Conservation (phyloP, 2,329 filamentous ascomycete species). For the Aspergillus aculeatinus region DNA sequence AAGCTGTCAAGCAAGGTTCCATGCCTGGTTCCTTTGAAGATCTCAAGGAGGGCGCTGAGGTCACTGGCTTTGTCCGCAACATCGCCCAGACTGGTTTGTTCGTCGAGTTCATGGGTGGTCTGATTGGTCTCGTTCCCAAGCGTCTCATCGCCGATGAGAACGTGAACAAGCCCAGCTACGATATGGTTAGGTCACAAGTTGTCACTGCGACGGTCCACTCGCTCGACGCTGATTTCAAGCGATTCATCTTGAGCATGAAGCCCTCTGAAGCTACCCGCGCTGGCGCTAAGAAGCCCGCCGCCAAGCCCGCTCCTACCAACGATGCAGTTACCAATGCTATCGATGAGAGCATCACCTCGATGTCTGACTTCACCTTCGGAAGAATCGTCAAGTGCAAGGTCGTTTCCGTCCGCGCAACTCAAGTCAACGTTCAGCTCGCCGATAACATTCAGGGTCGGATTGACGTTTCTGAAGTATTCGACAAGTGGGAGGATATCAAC, state of each 20-base stretch:
- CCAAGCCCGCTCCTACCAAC: conserved; percentile 35
- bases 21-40: conserved; percentile 72
- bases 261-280: conserved; percentile 52
- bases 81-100: conserved; percentile 80
- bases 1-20: conserved; percentile 68
- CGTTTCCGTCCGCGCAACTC: conserved; percentile 82
- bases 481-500: conserved; percentile 80
- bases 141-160: conserved; percentile 71
- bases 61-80: conserved; percentile 80
- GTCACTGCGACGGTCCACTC: conserved; percentile 70
- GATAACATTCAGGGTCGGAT: conserved; percentile 90
- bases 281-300: conserved; percentile 34
- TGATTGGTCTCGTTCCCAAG: conserved; percentile 78
- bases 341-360: conserved; percentile 61
- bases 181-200: conserved; percentile 73
- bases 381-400: conserved; percentile 73
- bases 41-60: conserved; percentile 64
- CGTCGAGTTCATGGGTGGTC: conserved; percentile 77
- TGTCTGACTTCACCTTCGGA: conserved; percentile 74
- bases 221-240: conserved; percentile 66
- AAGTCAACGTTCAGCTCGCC: conserved; percentile 85
- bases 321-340: conserved; percentile 56
- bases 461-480: conserved; percentile 86
- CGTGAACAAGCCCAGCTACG: conserved; percentile 69
- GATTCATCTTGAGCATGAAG: conserved; percentile 66